These are phyloP conservation scores for Stromatinia cepivora DNA, from an alignment of 2,329 filamentous ascomycete species.

Conservation along the genomic window DNA sequence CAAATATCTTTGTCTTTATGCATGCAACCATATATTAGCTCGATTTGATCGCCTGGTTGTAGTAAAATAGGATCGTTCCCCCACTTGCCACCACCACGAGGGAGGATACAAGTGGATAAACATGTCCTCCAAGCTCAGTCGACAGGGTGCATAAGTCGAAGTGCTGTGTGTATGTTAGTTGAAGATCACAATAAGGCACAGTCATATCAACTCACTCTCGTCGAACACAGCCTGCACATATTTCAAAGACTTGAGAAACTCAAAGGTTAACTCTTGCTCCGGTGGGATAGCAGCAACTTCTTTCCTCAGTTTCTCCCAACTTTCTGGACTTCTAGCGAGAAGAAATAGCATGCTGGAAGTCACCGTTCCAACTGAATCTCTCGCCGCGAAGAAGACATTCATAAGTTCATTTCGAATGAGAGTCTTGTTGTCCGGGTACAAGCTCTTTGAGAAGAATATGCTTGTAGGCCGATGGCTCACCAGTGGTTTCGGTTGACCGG, in stretches of 20 bases:
- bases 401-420: conserved; percentile 41
- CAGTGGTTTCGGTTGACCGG: background rate
- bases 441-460: conserved; percentile 52
- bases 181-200: background rate
- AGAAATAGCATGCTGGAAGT: conserved; percentile 40
- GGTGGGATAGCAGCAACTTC: conserved; percentile 39
- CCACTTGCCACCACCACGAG: conserved; percentile 38
- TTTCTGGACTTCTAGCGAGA: conserved; percentile 33
- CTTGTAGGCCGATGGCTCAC: background rate
- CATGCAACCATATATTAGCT: conserved; percentile 37
- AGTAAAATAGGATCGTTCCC: conserved; percentile 35
- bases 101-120: conserved; percentile 29
- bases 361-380: conserved; percentile 45
- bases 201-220: conserved; percentile 49
- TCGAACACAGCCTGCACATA: conserved; percentile 58
- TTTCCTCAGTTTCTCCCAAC: conserved; percentile 37
- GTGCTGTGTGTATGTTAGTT: conserved; percentile 27
- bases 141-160: conserved; percentile 44
- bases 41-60: conserved; percentile 28
- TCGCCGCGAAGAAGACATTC: conserved; percentile 42
- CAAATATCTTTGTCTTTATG: conserved; percentile 44
- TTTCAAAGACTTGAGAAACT: conserved; percentile 51
- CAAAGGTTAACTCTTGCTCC: conserved; percentile 46
- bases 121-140: conserved; percentile 24
- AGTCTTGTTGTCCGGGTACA: conserved; percentile 45